Evolutionary conservation across 768 basidiomycete species (phyloP), one percentile per base, ranked within the genome.

Genomic region (Russula earlei): DNA sequence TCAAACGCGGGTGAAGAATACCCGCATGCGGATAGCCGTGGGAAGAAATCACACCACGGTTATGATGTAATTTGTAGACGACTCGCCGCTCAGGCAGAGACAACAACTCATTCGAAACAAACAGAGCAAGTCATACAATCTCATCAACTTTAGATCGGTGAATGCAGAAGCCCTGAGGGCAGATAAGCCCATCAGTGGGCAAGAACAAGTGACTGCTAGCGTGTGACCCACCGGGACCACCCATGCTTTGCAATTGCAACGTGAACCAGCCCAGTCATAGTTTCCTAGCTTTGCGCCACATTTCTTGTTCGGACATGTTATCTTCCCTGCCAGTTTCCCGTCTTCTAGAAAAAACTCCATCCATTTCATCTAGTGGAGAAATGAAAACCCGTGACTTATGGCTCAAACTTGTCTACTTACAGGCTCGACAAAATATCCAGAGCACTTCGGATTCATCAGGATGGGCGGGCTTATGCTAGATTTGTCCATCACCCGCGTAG

Each of bases 361-460:
- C 96, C 95, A 99, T 65, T 84, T 85, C 82, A 96, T 84, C 92
- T 71, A 40, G 2, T 37, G 15, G 43, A 11, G 34, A 43, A 14
- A 37, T 43, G 14, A 40, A 46, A 52, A 17, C 15, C 20, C n/a
- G 27, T 27, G 46, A 41, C 46, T 36, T 10, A 46, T 47, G 43
- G 27, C 17, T 11, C 24, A 12, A n/a, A 12, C 6, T 41, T 34
- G 45, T 20, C 20, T 8, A 76, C 88, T 63, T 64, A 96, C 91
- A 33, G 93, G 92, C 67, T 98, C 95, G 43, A 97, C 82, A 66
- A 97, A 98, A 69, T 99, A 99, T 8, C 93, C 94, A 1, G 93
- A 95, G 69, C 96, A 98, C 64, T 85, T 84, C 14, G 85, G 74
- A 65, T 93, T 90, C 34, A 77, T 70, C 45, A 94, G 68, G 36